Evolutionary conservation across 257 asterid species (phyloP), one percentile per base, ranked within the genome.

Genomic region (Anisodus acutangulus): DNA sequence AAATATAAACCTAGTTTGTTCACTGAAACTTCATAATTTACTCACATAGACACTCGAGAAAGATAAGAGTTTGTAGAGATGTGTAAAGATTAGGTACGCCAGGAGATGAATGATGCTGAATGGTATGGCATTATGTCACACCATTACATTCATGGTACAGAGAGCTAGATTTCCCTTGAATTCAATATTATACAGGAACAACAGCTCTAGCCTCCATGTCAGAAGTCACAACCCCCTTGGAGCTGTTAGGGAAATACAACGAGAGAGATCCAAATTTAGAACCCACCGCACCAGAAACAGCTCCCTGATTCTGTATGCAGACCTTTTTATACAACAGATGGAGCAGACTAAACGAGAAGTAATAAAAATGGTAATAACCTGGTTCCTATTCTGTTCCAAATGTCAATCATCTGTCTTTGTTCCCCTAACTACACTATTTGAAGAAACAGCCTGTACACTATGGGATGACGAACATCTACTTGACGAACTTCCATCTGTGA

Each of bases 381-480:
- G 72, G 67, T 68, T 64, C 72, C 9, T 62, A 80, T 72, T 80
- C 82, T 64, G 82, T 71, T 83, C 82, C 86, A 63, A 60, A 80
- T 67, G 67, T 90, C 88, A 89, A 78, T 87, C 91, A 66, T 89
- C 89, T 26, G 84, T 43, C 85, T 89, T 91, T 62, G 93, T 86
- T 84, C 93, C 93, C 70, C 94, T 94, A 76, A 86, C 89, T n/a
- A 93, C 86, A 82, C 97, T 93, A 89, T 83, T 91, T 37, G 97
- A 94, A 22, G 98, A 97, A 87, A 88, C 83, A 12, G 95, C 94
- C 86, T 91, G 98, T 87, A 92, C 89, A 51, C 98, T 95, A 79
- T 83, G 96, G 81, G 93, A 88, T 6, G 98, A 95, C 4, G 97
- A 95, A 87, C 99, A 94, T 86, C 93, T 93, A 41, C 97, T 95